Conservation (phyloP, 2,329 filamentous ascomycete genomes). For the Diaporthe longicolla region DNA sequence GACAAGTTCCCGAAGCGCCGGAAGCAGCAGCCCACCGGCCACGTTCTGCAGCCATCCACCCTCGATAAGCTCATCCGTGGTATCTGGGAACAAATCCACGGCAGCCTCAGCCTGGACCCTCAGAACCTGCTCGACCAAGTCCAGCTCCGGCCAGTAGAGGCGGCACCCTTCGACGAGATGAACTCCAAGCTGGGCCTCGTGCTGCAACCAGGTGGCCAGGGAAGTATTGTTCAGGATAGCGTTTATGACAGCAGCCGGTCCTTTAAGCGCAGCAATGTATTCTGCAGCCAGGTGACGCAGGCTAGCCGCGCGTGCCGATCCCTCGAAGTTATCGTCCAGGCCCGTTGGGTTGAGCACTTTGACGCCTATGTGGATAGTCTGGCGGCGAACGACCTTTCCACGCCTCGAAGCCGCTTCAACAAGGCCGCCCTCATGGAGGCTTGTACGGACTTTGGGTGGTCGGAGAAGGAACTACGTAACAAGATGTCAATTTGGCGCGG, state of each 20-base stretch:
- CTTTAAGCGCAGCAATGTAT: conserved; percentile 51
- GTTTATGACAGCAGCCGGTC: conserved; percentile 38
- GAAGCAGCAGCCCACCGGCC: conserved; percentile 27
- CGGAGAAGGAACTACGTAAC: conserved; percentile 70
- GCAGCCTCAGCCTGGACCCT: conserved; percentile 49
- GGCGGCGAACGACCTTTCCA: conserved; percentile 53
- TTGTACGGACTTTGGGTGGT: conserved; percentile 67
- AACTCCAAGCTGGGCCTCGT: conserved; percentile 24
- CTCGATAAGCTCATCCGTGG: conserved; percentile 51
- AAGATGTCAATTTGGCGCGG: conserved; percentile 66
- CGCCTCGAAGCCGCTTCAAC: conserved; percentile 62
- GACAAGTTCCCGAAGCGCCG: conserved; percentile 30
- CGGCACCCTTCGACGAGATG: conserved; percentile 1
- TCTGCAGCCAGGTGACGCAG: conserved; percentile 53
- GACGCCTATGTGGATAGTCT: conserved; percentile 63
- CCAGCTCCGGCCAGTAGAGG: conserved; percentile 38
- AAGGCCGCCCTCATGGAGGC: conserved; percentile 67
- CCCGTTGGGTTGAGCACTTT: conserved; percentile 69
- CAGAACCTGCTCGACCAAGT: conserved; percentile 50
- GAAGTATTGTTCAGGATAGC: conserved; percentile 23
- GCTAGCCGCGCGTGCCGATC: conserved; percentile 68
- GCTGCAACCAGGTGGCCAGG: conserved; percentile 15
- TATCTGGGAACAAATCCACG: conserved; percentile 54
- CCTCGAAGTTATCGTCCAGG: conserved; percentile 71
- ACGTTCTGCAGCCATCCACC: conserved; percentile 43